These are phyloP conservation scores for Umbelopsis ramanniana DNA, from an alignment of 192 early-diverging fungal genomes.

Conservation along the genomic window DNA sequence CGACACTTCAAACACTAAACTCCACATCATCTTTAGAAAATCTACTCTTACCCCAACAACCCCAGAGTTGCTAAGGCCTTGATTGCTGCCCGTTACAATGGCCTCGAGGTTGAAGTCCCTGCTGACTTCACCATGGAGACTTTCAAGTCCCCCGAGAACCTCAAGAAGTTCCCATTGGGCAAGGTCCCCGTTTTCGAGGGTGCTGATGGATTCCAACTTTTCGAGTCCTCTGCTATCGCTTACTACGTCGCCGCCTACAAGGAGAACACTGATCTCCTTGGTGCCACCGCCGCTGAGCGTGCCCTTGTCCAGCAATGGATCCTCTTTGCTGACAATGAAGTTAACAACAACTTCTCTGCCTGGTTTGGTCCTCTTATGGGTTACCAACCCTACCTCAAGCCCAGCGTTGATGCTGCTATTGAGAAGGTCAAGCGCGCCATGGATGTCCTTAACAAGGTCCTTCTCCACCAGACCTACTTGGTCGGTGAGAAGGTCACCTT, in stretches of 20 bases:
- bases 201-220: slow-evolving; percentile 72
- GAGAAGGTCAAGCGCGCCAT: slow-evolving; percentile 69
- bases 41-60: slow-evolving; percentile 72
- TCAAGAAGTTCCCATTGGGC: slow-evolving; percentile 90
- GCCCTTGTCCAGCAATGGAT: slow-evolving; percentile 71
- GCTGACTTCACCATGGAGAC: slow-evolving; percentile 66
- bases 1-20: neutral
- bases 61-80: slow-evolving; percentile 66
- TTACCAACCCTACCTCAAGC: slow-evolving; percentile 47
- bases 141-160: slow-evolving; percentile 81
- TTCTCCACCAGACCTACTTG: slow-evolving; percentile 87
- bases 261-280: slow-evolving; percentile 57
- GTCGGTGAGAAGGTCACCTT: slow-evolving; percentile 93
- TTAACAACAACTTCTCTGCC: slow-evolving; percentile 45
- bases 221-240: slow-evolving; percentile 90
- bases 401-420: slow-evolving; percentile 70
- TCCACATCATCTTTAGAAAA: slow-evolving; percentile 43
- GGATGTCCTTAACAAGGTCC: slow-evolving; percentile 74
- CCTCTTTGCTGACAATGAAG: slow-evolving; percentile 65
- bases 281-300: slow-evolving; percentile 59
- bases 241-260: slow-evolving; percentile 73
- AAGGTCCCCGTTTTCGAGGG: slow-evolving; percentile 92
- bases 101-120: slow-evolving; percentile 70
- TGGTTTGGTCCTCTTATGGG: slow-evolving; percentile 54
- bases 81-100: slow-evolving; percentile 67